phyloP scores from a whole-genome alignment of 2,329 filamentous ascomycete genomes.

The Graphiopsis chlorocephala region DNA sequence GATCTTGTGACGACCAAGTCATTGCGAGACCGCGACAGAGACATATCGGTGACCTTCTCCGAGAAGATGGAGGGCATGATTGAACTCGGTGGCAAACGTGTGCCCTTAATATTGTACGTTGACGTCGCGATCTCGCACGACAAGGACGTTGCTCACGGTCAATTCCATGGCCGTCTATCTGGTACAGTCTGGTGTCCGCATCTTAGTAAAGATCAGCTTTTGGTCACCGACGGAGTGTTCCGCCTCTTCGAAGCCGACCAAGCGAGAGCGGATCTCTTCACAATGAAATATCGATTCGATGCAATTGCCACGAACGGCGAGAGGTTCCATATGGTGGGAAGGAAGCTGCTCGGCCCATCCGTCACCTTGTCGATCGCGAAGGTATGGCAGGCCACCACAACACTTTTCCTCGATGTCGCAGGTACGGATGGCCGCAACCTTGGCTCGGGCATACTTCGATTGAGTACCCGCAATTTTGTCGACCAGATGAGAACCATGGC shows the following conservation, averaged over 20 bases:
- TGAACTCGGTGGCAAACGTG: background rate
- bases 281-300: background rate
- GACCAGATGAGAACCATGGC: background rate
- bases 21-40: too few species aligned
- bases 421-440: background rate
- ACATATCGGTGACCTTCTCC: background rate
- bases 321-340: constrained; percentile 18
- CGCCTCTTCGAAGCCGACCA: background rate
- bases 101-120: background rate
- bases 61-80: background rate
- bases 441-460: background rate
- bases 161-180: background rate
- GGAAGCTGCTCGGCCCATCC: constrained; percentile 23
- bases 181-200: background rate
- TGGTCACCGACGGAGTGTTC: background rate
- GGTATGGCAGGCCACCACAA: constrained; percentile 1
- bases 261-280: background rate
- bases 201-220: background rate
- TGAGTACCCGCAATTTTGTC: background rate
- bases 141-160: background rate
- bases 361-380: constrained; percentile 28
- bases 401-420: background rate
- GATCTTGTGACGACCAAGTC: background rate
- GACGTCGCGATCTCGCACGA: background rate
- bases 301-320: background rate